Evolutionary conservation across 2,329 filamentous ascomycete genomes (phyloP).

Genomic region (Scorias spongiosa): DNA sequence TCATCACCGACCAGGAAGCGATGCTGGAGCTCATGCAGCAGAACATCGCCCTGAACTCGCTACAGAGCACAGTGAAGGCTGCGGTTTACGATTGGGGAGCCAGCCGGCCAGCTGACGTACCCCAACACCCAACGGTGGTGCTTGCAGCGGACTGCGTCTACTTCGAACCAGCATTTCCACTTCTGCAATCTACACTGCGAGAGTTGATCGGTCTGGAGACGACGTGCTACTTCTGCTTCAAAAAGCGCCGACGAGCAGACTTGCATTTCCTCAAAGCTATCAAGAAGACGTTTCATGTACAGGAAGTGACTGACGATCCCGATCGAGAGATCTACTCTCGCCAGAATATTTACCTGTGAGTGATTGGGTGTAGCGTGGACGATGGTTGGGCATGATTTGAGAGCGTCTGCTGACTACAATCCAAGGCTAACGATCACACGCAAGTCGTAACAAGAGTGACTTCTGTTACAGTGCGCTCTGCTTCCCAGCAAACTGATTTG

Average conservation of each 20-base stretch:
- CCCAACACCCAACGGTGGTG: constrained; percentile 57
- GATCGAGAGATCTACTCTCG: constrained; percentile 29
- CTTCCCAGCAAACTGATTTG: too few relatives aligned
- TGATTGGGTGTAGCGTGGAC: background rate
- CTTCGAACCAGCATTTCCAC: constrained; percentile 86
- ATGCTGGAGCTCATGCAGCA: constrained; percentile 77
- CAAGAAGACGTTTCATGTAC: constrained; percentile 33
- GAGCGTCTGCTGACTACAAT: too few relatives aligned
- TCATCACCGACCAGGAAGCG: constrained; percentile 73
- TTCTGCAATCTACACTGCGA: constrained; percentile 63
- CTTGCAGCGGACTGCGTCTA: constrained; percentile 96
- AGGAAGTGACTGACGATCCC: constrained; percentile 33
- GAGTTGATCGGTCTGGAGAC: constrained; percentile 52
- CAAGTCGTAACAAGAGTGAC: too few relatives aligned
- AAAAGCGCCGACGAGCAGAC: constrained; percentile 65
- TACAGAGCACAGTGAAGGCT: constrained; percentile 48
- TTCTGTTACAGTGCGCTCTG: too few relatives aligned
- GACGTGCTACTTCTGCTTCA: constrained; percentile 83
- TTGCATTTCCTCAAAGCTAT: constrained; percentile 37
- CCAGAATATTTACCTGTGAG: constrained; percentile 37
- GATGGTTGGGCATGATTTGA: too few relatives aligned
- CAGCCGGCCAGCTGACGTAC: constrained; percentile 23
- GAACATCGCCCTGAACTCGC: constrained; percentile 70
- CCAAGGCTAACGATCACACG: too few relatives aligned
- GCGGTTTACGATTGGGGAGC: constrained; percentile 65